Conservation (phyloP, 2,329 filamentous ascomycete species). For the Pestalotiopsis sp. region DNA sequence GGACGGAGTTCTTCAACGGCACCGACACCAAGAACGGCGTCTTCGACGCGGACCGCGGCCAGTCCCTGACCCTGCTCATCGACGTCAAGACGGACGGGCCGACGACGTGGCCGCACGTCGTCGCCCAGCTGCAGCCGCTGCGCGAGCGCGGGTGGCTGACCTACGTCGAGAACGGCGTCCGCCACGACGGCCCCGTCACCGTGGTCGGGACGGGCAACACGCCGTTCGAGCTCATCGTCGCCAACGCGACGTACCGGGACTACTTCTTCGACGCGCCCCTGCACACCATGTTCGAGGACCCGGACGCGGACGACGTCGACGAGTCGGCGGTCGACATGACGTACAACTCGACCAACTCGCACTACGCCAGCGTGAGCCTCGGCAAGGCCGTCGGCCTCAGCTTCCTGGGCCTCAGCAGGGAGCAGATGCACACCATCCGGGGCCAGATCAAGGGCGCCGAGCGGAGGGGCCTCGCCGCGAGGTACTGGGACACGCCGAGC, state of each 20-base stretch:
- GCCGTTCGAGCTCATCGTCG: slow-evolving; percentile 56
- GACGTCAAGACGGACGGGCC: slow-evolving; percentile 67
- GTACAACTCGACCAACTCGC: slow-evolving; percentile 55
- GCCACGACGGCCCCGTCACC: slow-evolving; percentile 62
- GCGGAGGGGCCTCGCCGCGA: slow-evolving; percentile 52
- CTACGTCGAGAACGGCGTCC: slow-evolving; percentile 49
- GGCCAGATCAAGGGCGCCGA: slow-evolving; percentile 47
- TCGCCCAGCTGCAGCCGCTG: slow-evolving; percentile 60
- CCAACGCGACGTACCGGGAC: slow-evolving; percentile 59
- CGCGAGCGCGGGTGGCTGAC: slow-evolving; percentile 60
- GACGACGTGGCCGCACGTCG: slow-evolving; percentile 54
- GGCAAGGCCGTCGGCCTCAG: slow-evolving; percentile 48
- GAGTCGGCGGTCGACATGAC: slow-evolving; percentile 8
- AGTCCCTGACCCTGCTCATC: slow-evolving; percentile 64
- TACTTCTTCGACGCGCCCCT: slow-evolving; percentile 70
- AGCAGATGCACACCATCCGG: slow-evolving; percentile 43
- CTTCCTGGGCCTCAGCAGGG: slow-evolving; percentile 41
- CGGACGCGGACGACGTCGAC: slow-evolving; percentile 24
- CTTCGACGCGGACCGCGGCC: slow-evolving; percentile 53
- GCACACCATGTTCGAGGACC: slow-evolving; percentile 38
- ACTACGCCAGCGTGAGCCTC: slow-evolving; percentile 62
- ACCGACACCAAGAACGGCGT: slow-evolving; percentile 50
- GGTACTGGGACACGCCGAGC: slow-evolving; percentile 63
- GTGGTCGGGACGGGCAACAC: slow-evolving; percentile 70
- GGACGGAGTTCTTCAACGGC: slow-evolving; percentile 46